phyloP scores from a whole-genome alignment of 345 rosid genomes.

The Hevea brasiliensis region DNA sequence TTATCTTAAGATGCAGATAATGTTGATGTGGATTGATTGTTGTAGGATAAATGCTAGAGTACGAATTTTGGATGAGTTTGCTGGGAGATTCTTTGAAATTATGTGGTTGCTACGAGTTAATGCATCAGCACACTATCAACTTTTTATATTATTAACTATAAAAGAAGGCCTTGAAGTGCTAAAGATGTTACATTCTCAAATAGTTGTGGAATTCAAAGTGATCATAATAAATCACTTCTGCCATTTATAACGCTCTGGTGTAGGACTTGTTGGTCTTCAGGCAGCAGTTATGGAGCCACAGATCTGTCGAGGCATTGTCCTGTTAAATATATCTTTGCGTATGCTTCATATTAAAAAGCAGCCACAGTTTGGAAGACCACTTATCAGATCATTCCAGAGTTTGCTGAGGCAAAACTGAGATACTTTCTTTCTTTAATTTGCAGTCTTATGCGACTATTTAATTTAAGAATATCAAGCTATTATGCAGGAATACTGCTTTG shows the following conservation, averaged over 20 bases:
- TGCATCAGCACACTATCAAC: neutral
- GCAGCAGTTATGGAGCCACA: constrained; percentile 72
- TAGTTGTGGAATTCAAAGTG: neutral
- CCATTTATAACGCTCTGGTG: constrained; percentile 17
- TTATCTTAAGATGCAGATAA: neutral
- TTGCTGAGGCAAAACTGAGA: constrained; percentile 57
- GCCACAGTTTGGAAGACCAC: constrained; percentile 73
- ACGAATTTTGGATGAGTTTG: neutral
- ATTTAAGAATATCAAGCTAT: constrained; percentile 15
- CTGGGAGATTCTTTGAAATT: neutral
- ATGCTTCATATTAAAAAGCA: constrained; percentile 88
- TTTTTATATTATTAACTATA: neutral
- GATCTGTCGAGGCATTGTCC: constrained; percentile 63
- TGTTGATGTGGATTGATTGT: neutral
- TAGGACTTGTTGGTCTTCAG: constrained; percentile 90
- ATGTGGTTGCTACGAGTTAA: neutral
- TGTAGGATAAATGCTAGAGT: neutral
- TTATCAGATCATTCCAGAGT: constrained; percentile 74
- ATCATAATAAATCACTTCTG: neutral
- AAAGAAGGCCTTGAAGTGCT: neutral
- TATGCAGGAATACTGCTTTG: constrained; percentile 65
- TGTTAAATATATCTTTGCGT: constrained; percentile 76
- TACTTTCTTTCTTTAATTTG: constrained; percentile 1
- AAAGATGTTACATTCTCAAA: neutral
- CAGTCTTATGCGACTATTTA: neutral